Conservation (phyloP, 2,329 filamentous ascomycete genomes). For the Fonsecaea erecta region DNA sequence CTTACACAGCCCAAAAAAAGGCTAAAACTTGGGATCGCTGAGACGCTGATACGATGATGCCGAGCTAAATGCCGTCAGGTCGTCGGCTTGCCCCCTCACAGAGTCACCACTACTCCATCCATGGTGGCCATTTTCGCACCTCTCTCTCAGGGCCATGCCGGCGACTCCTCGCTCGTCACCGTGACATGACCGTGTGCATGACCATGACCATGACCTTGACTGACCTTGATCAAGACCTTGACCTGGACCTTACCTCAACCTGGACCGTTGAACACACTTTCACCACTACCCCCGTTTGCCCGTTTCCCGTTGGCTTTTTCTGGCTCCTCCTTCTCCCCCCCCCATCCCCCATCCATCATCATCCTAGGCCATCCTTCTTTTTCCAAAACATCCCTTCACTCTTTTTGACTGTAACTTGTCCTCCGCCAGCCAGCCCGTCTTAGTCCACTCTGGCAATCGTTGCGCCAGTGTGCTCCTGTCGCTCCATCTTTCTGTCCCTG, state of each 20-base stretch:
- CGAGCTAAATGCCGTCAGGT: slow-evolving; percentile 23
- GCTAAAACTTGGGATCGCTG: slow-evolving; percentile 15
- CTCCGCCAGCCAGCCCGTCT: slow-evolving; percentile 35
- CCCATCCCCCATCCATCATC: slow-evolving; percentile 31
- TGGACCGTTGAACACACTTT: not conserved
- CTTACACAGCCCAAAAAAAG: slow-evolving; percentile 17
- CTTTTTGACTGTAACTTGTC: slow-evolving; percentile 20
- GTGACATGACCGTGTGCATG: slow-evolving; percentile 15
- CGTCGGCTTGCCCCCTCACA: slow-evolving; percentile 1
- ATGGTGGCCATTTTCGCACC: not conserved
- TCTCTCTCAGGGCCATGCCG: slow-evolving; percentile 4
- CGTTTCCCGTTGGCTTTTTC: slow-evolving; percentile 23
- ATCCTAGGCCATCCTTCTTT: slow-evolving; percentile 33
- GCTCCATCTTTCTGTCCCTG: slow-evolving; percentile 31
- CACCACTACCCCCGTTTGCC: slow-evolving; percentile 20
- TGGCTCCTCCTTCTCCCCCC: slow-evolving; percentile 23
- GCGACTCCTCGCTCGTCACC: slow-evolving; percentile 16
- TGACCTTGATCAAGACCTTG: not conserved
- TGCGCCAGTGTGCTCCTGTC: slow-evolving; percentile 29
- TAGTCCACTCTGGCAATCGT: slow-evolving; percentile 37
- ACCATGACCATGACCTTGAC: slow-evolving; percentile 12
- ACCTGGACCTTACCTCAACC: not conserved
- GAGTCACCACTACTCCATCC: too few relatives aligned
- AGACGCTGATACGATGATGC: slow-evolving; percentile 18
- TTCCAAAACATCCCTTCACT: slow-evolving; percentile 35